A percentile compares a stretch with the other conserved stretches of the same genome.
phyloP scores from a whole-genome alignment of 108 stramenopile genomes.

The Epithemia pelagica region DNA sequence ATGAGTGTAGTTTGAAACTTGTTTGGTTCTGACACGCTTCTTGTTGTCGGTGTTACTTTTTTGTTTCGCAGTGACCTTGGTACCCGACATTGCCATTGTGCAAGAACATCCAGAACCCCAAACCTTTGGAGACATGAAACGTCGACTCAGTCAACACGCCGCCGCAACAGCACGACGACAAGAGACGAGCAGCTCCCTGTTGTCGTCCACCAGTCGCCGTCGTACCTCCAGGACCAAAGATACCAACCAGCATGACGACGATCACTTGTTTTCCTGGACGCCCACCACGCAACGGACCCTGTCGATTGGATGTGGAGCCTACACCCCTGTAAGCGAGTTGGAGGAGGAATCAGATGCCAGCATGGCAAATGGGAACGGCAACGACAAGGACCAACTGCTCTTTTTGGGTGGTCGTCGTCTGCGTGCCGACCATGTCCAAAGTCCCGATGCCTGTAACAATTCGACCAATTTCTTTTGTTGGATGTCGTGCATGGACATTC shows the following conservation, averaged over 20 bases:
- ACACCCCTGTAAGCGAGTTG: too few relatives aligned
- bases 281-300: constrained; percentile 1
- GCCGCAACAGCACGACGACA: too few relatives aligned
- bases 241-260: too few relatives aligned
- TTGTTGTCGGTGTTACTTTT: constrained; percentile 30
- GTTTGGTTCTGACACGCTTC: constrained; percentile 34
- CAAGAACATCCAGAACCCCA: constrained; percentile 8
- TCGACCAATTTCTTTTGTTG: constrained; percentile 78
- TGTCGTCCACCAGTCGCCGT: too few relatives aligned
- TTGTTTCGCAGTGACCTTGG: constrained; percentile 39
- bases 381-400: too few relatives aligned
- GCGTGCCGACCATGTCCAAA: constrained; percentile 45
- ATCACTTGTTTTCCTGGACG: too few relatives aligned
- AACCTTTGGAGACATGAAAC: constrained; percentile 32
- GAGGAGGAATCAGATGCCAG: too few relatives aligned
- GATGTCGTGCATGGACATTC: constrained; percentile 69
- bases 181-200: too few relatives aligned
- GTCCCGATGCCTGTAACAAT: constrained; percentile 61
- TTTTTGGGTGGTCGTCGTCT: too few relatives aligned
- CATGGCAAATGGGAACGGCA: too few relatives aligned
- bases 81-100: constrained; percentile 40
- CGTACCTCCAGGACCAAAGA: too few relatives aligned
- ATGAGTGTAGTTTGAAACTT: constrained; percentile 9
- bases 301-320: constrained; percentile 36
- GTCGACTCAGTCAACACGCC: too few relatives aligned